Evolutionary conservation across 305 asterid species (phyloP), one percentile per base, ranked within the genome.

Genomic region (Nicotiana rustica): DNA sequence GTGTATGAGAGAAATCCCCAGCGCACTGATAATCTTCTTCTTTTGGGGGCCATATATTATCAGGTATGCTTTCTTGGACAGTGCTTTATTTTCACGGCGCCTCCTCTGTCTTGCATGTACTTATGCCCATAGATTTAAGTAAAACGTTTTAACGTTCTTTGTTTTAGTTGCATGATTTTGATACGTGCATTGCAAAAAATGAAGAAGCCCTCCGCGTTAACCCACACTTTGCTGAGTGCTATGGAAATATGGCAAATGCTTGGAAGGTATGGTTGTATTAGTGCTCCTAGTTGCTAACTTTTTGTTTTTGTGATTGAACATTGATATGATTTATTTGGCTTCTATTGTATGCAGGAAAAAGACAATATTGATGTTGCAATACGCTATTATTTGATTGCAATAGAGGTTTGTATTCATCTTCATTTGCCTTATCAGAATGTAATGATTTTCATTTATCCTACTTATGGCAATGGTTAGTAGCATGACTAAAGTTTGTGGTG

Each of bases 181-280:
- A 96, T 67, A 87, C 76, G 80, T 96, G 99, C 90, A 91, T 96
- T 18, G 92, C 96, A 15, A 96, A 93, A 90, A 96, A 96, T 85
- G 98, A 96, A 88, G 99, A 96, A 88, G 98, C 99, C 82, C 93
- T 96, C 71, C 90, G 90, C 44, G 86, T 96, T 78, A 93, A 96
- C 82, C 98, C 99, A 17, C 95, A 89, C 79, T 94, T 96, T 91
- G 98, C 99, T 52, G 99, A 96, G 90, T 94, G 99, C 87, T 96
- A 94, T 89, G 99, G 99, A 70, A 96, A 96, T 85, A 96, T 96
- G 99, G 99, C 98, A 36, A 96, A 96, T 90, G 99, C 99, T 84
- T 96, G 91, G 94, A 96, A 96, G 98, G 99, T 96, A 85, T 69
- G 64, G 4, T 76, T n/a, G 77, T 10, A 10, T 52, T 81, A 38